Evolutionary conservation across 257 asterid genomes (phyloP).

Genomic region (Scutellaria galericulata): DNA sequence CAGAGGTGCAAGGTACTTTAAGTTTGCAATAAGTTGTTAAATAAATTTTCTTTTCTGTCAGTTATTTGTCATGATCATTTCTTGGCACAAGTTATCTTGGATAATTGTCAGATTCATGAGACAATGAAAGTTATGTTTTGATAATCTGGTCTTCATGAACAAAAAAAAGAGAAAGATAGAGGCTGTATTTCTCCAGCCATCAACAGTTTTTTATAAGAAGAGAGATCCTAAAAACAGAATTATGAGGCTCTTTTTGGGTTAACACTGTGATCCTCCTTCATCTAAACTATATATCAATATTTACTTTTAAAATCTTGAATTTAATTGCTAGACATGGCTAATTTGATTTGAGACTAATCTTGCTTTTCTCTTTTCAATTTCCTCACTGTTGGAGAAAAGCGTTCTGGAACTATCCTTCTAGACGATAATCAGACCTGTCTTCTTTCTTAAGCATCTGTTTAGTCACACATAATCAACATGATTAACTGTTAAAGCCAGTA

Average conservation of each 20-base stretch:
- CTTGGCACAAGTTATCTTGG: not conserved
- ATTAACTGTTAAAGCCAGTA: too few relatives aligned
- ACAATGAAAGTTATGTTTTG: not conserved
- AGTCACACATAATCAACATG: too few relatives aligned
- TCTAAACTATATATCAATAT: not conserved
- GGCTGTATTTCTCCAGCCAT: not conserved
- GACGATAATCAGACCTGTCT: too few relatives aligned
- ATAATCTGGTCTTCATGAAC: not conserved
- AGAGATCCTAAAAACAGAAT: too few relatives aligned
- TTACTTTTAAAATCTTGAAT: not conserved
- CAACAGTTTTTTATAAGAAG: not conserved
- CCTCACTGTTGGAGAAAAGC: too few relatives aligned
- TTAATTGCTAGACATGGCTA: too few relatives aligned
- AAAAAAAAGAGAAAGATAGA: not conserved
- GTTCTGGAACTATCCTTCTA: too few relatives aligned
- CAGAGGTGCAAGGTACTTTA: conserved; percentile 82
- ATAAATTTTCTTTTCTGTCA: not conserved
- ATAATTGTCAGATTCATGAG: not conserved
- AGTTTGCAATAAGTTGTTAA: not conserved
- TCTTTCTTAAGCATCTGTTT: too few relatives aligned
- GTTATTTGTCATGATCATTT: conserved; percentile 7
- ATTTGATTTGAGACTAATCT: too few relatives aligned
- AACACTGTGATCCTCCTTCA: not conserved
- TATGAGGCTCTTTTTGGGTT: not conserved
- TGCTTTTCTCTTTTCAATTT: too few relatives aligned